Percentiles rank a stretch among this genome's conserved stretches.
Evolutionary conservation across 169 alveolate genomes (phyloP).

Genomic region (Cryptosporidium ryanae): DNA sequence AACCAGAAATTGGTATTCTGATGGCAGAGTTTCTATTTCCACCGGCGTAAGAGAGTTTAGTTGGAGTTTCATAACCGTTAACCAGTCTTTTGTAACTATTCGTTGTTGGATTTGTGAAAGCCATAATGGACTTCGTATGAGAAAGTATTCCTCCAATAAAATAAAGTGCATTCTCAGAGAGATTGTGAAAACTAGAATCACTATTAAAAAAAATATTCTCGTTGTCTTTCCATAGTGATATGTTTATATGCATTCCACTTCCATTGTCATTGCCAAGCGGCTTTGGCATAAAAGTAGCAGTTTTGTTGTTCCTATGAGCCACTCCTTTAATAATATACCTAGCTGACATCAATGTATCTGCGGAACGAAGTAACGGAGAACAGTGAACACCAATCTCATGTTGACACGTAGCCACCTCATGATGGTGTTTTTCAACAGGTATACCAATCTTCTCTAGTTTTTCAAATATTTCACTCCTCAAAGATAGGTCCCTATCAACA

Average conservation of each 20-base stretch:
- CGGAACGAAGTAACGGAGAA: slow-evolving; percentile 76
- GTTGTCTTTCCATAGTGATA: slow-evolving; percentile 84
- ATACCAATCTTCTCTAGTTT: slow-evolving; percentile 77
- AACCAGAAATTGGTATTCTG: slow-evolving; percentile 80
- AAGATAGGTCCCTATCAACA: slow-evolving; percentile 77
- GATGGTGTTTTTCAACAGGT: slow-evolving; percentile 85
- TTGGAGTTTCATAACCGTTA: slow-evolving; percentile 85
- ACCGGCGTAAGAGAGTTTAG: slow-evolving; percentile 79
- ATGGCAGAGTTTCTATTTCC: slow-evolving; percentile 87
- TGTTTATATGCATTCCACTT: slow-evolving; percentile 84
- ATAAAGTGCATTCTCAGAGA: slow-evolving; percentile 80
- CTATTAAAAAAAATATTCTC: slow-evolving; percentile 81
- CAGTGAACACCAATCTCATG: slow-evolving; percentile 82
- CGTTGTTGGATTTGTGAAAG: slow-evolving; percentile 83
- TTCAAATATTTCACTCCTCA: slow-evolving; percentile 80
- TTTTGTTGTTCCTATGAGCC: slow-evolving; percentile 79
- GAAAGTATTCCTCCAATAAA: slow-evolving; percentile 83
- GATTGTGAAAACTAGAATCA: slow-evolving; percentile 78
- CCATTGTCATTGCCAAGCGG: slow-evolving; percentile 83
- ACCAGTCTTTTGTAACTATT: slow-evolving; percentile 85
- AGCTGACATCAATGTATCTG: slow-evolving; percentile 79
- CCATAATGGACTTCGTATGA: slow-evolving; percentile 84
- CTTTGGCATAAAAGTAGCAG: slow-evolving; percentile 88
- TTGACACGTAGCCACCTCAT: slow-evolving; percentile 86
- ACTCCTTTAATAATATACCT: slow-evolving; percentile 81